These are phyloP conservation scores for Cercophora samala DNA, from an alignment of 495 filamentous ascomycete species.

Conservation along the genomic window DNA sequence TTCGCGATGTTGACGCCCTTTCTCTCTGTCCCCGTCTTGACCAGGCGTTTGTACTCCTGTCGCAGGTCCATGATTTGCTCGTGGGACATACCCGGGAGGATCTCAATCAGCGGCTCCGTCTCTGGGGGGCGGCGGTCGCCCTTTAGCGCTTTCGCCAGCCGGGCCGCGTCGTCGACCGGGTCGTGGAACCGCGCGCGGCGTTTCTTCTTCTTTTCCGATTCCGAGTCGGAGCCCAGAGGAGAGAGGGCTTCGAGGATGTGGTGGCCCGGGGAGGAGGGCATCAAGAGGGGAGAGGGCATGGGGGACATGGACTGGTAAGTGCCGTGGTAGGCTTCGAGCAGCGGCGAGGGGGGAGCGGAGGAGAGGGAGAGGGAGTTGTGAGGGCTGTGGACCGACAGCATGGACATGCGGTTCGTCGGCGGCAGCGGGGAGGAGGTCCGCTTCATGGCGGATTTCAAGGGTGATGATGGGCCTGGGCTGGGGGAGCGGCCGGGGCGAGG, in stretches of 20 bases:
- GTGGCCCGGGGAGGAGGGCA: slow-evolving; percentile 34
- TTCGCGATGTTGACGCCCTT: slow-evolving; percentile 94
- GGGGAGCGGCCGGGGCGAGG: slow-evolving; percentile 31
- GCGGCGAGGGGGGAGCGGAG: slow-evolving; percentile 71
- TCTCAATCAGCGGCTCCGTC: slow-evolving; percentile 68
- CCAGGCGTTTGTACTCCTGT: slow-evolving; percentile 82
- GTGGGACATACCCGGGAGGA: slow-evolving; percentile 77
- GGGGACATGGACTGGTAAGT: slow-evolving; percentile 95
- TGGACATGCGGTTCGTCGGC: slow-evolving; percentile 48
- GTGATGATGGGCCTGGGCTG: slow-evolving; percentile 23
- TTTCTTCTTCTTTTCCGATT: slow-evolving; percentile 40
- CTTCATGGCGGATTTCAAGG: slow-evolving; percentile 36
- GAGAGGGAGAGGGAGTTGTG: slow-evolving; percentile 44
- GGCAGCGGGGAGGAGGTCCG: slow-evolving; percentile 47
- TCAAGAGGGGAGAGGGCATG: slow-evolving; percentile 74
- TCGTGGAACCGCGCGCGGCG: slow-evolving; percentile 71
- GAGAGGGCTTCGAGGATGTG: slow-evolving; percentile 41
- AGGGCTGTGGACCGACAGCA: slow-evolving; percentile 42
- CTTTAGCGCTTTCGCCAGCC: slow-evolving; percentile 71
- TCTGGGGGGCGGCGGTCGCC: slow-evolving; percentile 62
- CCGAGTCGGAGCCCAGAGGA: slow-evolving; percentile 44
- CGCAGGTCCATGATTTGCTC: slow-evolving; percentile 83
- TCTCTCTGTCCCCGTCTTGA: slow-evolving; percentile 64
- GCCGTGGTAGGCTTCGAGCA: slow-evolving; percentile 89
- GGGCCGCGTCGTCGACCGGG: slow-evolving; percentile 70